These are phyloP conservation scores for Azolla pinnata DNA, from an alignment of 75 land plant genomes.

Conservation along the genomic window DNA sequence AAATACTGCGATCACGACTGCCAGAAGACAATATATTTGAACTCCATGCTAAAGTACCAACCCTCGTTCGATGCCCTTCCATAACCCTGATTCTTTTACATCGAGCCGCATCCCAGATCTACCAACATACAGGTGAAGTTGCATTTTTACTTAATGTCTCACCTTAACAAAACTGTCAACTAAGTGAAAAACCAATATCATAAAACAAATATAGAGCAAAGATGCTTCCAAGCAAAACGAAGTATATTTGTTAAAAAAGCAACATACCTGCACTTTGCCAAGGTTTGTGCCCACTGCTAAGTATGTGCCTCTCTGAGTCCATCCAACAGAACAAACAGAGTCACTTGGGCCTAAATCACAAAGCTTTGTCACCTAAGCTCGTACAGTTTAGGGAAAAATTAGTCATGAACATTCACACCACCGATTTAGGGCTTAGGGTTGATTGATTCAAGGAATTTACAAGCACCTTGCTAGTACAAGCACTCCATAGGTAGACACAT, in stretches of 20 bases:
- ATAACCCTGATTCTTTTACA: slow-evolving; percentile 62
- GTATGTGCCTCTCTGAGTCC: slow-evolving; percentile 71
- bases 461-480: slow-evolving; percentile 73
- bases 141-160: too few relatives aligned
- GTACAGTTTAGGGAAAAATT: background rate
- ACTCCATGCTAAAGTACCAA: slow-evolving; percentile 82
- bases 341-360: slow-evolving; percentile 74
- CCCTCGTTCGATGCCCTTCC: slow-evolving; percentile 71
- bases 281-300: slow-evolving; percentile 69
- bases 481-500: slow-evolving; percentile 87
- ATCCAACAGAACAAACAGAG: slow-evolving; percentile 70
- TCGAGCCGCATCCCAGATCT: slow-evolving; percentile 89
- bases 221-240: background rate
- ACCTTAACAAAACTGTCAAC: too few relatives aligned
- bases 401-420: background rate
- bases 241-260: background rate
- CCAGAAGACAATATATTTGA: slow-evolving; percentile 68
- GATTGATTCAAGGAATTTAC: background rate
- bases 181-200: too few relatives aligned
- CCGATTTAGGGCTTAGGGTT: background rate
- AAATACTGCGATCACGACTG: slow-evolving; percentile 63
- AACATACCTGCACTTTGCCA: slow-evolving; percentile 63
- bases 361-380: slow-evolving; percentile 59
- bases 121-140: too few relatives aligned
- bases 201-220: too few relatives aligned